A percentile compares a stretch with the other conserved stretches of the same genome.
Evolutionary conservation across 1,284 basidiomycete species (phyloP).

Genomic region (Ceratobasidium sp.): DNA sequence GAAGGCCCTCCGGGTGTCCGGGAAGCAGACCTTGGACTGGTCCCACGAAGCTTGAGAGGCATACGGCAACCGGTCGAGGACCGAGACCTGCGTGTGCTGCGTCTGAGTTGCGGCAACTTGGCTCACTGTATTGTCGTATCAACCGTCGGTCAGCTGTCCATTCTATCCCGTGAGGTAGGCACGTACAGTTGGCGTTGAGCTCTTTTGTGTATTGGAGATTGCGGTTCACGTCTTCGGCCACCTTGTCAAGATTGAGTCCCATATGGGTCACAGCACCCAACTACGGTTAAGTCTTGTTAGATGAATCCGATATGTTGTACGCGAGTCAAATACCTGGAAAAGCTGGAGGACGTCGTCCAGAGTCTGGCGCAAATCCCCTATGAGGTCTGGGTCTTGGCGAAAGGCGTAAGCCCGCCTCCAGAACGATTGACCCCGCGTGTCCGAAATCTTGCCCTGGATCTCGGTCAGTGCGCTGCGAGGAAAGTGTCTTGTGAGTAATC

Average conservation of each 20-base stretch:
- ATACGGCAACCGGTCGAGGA: neutral
- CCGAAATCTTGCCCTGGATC: neutral
- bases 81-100: neutral
- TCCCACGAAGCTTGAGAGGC: neutral
- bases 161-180: neutral
- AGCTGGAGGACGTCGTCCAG: neutral
- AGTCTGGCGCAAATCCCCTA: neutral
- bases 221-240: neutral
- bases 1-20: neutral
- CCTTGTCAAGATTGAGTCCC: neutral
- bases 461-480: neutral
- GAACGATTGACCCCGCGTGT: neutral
- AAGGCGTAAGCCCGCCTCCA: neutral
- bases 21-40: neutral
- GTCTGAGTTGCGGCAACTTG: neutral
- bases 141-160: neutral
- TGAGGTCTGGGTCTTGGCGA: neutral
- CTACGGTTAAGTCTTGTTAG: neutral
- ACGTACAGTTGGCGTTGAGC: neutral
- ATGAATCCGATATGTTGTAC: neutral
- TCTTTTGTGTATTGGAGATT: neutral
- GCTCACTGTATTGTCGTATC: neutral
- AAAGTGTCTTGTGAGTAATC: neutral
- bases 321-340: neutral
- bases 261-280: neutral